These are phyloP conservation scores for Musa schizocarpa DNA, from an alignment of 176 grass and related monocot species.

Conservation along the genomic window DNA sequence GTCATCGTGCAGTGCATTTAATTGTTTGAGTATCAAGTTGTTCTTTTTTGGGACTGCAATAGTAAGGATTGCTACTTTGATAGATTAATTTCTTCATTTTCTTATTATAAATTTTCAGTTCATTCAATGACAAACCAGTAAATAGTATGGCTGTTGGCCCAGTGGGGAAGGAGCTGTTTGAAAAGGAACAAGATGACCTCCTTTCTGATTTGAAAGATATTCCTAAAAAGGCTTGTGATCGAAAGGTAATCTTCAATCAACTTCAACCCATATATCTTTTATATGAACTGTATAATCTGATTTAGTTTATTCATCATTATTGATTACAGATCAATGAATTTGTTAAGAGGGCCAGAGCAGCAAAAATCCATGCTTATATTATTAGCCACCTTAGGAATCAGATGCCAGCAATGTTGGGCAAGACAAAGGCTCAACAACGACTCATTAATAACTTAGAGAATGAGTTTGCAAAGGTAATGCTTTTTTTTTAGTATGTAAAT, in stretches of 20 bases:
- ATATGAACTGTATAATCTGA: neutral
- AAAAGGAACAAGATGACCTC: constrained; percentile 92
- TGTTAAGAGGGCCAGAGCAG: constrained; percentile 88
- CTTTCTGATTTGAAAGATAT: constrained; percentile 97
- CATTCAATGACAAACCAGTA: constrained; percentile 97
- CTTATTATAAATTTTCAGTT: constrained; percentile 40
- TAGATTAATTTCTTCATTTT: neutral
- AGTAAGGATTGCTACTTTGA: neutral
- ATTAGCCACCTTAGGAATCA: constrained; percentile 84
- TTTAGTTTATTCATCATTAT: neutral
- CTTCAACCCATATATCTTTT: neutral
- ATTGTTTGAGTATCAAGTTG: neutral
- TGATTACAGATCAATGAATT: constrained; percentile 86
- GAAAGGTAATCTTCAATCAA: constrained; percentile 38
- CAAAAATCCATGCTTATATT: constrained; percentile 92
- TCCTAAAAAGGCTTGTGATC: constrained; percentile 97
- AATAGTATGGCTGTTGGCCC: constrained; percentile 75
- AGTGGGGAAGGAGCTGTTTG: constrained; percentile 90
- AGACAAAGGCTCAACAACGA: constrained; percentile 81
- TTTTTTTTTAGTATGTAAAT: neutral
- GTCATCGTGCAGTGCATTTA: neutral
- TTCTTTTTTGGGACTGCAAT: neutral
- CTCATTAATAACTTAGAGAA: constrained; percentile 74
- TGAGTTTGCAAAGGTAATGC: constrained; percentile 73
- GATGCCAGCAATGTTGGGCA: constrained; percentile 92